phyloP scores from a whole-genome alignment of 2,329 filamentous ascomycete species.

The Cordyceps farinosa region DNA sequence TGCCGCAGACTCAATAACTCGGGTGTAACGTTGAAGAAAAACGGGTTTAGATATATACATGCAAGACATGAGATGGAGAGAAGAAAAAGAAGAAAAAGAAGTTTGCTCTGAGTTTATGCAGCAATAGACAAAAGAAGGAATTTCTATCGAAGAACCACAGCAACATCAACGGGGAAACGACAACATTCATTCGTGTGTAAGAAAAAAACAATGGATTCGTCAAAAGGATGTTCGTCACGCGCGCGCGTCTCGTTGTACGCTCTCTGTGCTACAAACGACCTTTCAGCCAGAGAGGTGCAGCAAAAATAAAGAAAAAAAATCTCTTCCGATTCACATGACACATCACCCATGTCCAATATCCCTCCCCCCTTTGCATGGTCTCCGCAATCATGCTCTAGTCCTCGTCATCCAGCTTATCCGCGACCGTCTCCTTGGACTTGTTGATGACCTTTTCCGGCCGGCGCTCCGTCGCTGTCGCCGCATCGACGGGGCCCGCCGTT shows the following conservation, averaged over 20 bases:
- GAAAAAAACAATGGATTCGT: not conserved
- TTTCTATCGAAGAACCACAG: constrained; percentile 6
- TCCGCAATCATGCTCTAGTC: constrained; percentile 34
- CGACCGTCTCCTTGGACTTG: constrained; percentile 47
- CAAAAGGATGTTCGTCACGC: not conserved
- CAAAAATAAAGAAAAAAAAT: not conserved
- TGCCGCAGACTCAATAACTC: not conserved
- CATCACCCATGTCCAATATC: not conserved
- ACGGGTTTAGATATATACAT: not conserved
- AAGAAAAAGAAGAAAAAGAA: not conserved
- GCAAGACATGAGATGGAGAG: not conserved
- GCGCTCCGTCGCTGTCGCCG: constrained; percentile 28
- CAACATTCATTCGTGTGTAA: not conserved
- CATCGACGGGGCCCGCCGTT: constrained; percentile 20
- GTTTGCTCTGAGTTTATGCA: not conserved
- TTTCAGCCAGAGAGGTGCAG: not conserved
- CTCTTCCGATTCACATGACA: constrained; percentile 11
- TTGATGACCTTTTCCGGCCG: constrained; percentile 49
- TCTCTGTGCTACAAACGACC: not conserved
- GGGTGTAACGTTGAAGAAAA: not conserved
- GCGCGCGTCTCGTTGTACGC: not conserved
- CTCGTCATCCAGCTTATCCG: constrained; percentile 51
- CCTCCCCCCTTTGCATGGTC: not conserved
- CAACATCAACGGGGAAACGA: not conserved
- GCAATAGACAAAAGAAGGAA: not conserved